phyloP scores from a whole-genome alignment of 331 rosid species.

The Telfairia occidentalis region DNA sequence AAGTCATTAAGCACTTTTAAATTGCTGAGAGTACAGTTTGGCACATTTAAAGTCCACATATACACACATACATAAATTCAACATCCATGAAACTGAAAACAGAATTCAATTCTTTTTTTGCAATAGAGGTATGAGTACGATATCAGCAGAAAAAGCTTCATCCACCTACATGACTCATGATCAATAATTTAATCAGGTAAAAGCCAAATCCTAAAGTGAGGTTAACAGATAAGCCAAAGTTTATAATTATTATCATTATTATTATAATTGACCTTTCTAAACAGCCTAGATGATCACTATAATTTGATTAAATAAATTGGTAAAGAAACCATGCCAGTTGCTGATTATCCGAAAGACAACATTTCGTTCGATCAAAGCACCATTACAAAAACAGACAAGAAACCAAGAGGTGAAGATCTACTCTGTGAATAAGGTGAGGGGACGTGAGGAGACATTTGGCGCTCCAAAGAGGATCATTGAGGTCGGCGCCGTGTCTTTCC shows the following conservation, averaged over 20 bases:
- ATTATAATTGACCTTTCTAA: not conserved
- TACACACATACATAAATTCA: not conserved
- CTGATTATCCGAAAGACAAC: not conserved
- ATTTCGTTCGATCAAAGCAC: not conserved
- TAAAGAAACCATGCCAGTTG: not conserved
- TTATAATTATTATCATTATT: not conserved
- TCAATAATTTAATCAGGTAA: not conserved
- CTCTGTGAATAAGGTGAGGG: slow-evolving; percentile 72
- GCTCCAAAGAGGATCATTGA: slow-evolving; percentile 96
- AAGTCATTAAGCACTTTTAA: not conserved
- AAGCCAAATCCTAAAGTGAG: not conserved
- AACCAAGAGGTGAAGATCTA: slow-evolving; percentile 8
- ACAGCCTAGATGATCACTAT: not conserved
- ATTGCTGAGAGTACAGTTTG: not conserved
- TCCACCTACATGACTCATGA: not conserved
- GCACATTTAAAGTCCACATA: not conserved
- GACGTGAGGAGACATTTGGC: slow-evolving; percentile 80
- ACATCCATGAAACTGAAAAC: not conserved
- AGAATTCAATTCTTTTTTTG: not conserved
- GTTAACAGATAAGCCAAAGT: not conserved
- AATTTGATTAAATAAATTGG: not conserved
- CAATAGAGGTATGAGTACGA: not conserved
- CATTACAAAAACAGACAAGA: not conserved
- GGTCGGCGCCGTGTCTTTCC: slow-evolving; percentile 83
- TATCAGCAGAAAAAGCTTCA: not conserved